Conservation (phyloP, 768 basidiomycete species). For the Leucosporidium yakuticum region DNA sequence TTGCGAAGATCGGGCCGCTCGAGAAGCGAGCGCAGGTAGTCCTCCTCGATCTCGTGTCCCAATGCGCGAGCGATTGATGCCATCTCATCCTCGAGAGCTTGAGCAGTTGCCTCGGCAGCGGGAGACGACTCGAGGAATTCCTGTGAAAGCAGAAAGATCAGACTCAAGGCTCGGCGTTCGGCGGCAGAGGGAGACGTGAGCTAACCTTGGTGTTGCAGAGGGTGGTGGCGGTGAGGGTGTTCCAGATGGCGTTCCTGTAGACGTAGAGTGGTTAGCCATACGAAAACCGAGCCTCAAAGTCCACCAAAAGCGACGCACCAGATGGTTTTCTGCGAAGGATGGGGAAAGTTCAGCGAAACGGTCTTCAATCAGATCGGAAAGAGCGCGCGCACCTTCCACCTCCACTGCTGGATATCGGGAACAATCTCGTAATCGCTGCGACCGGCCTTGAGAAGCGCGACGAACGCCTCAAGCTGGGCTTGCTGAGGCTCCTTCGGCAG, state of each 20-base stretch:
- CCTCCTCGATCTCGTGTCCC: conserved; percentile 21
- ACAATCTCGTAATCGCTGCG: conserved; percentile 16
- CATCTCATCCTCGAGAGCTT: conserved; percentile 20
- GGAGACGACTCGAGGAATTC: conserved; percentile 18
- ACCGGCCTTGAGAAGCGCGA: conserved; percentile 7
- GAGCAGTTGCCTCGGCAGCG: conserved; percentile 10
- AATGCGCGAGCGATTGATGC: conserved; percentile 13
- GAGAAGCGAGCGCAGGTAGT: conserved; percentile 17
- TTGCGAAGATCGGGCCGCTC: conserved; percentile 13
- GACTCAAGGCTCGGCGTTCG: too few relatives aligned
- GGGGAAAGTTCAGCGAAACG: too few relatives aligned
- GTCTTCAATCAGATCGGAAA: too few relatives aligned
- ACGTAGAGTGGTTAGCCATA: not conserved
- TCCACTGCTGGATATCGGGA: conserved; percentile 20
- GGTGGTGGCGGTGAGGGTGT: conserved; percentile 19
- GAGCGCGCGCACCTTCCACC: conserved; percentile 11
- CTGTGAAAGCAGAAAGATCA: too few relatives aligned
- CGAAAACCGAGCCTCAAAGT: not conserved
- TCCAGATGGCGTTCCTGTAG: conserved; percentile 15
- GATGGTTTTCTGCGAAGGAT: conserved; percentile 12
- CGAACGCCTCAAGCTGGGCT: conserved; percentile 14
- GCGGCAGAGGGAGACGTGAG: too few relatives aligned
- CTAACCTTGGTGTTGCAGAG: conserved; percentile 16
- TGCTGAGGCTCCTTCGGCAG: conserved; percentile 1
- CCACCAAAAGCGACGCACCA: conserved; percentile 1